Evolutionary conservation across 495 filamentous ascomycete species (phyloP), one percentile per base, ranked within the genome.

Genomic region (Lepidopterella palustris): DNA sequence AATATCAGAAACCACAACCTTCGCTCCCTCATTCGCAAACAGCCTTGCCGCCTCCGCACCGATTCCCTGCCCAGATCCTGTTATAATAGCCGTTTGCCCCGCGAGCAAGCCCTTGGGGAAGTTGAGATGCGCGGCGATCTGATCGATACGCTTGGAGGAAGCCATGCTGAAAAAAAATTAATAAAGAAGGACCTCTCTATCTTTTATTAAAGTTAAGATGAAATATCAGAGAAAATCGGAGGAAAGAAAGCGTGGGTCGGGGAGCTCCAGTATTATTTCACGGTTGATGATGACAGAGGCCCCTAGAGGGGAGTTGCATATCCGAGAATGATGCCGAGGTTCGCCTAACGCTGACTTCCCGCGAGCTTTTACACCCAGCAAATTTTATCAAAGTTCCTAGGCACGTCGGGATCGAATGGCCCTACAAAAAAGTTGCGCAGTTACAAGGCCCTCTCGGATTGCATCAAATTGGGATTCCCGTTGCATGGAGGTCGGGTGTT

Each of bases 21-120:
- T 89, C 0, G 89, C 88, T 21, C 90, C 90, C 68, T 95, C 90
- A 59, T 88, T 89, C 26, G 87, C 89, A 67, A 95, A 95, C 6
- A 92, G 72, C 15, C 84, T 74, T 13, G 90, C 89, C 29, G 86
- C 78, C 74, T 92, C 90, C 27, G 90, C 90, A 26, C 89, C 90
- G 70, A 95, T 95, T 64, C 90, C 90, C 73, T 95, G 89, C n/a
- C 86, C 90, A 15, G 83, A 82, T 49, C 90, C 90, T 31, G 90
- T 95, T 67, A 95, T 85, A 71, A 95, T 92, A 67, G 88, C 89
- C n/a, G 85, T 82, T 73, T 93, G 88, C 55, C 84, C 84, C 39
- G 79, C 80, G 13, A 93, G 82, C 61, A 93, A 77, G 53, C 89
- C 90, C 65, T 81, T 78, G 13, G 88, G 87, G 77, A 82, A 92